Conservation (phyloP, 1,284 basidiomycete genomes). For the Ceratobasidium sp. region DNA sequence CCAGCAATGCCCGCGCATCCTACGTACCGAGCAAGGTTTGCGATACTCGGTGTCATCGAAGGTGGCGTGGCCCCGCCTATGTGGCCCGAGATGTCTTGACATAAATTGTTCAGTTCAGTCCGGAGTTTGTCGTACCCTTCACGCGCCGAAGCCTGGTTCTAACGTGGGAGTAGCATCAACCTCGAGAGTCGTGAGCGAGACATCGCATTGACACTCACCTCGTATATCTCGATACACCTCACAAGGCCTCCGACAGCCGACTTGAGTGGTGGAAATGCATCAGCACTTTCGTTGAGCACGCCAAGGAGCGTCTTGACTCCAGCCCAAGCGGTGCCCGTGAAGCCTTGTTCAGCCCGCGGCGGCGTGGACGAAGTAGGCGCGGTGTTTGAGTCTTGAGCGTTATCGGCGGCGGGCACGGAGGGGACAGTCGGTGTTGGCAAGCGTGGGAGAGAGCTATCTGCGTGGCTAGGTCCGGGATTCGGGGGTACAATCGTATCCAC, state of each 20-base stretch:
- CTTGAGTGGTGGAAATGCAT: not conserved
- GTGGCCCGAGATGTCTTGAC: not conserved
- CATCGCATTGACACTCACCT: not conserved
- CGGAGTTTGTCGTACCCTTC: not conserved
- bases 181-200: not conserved
- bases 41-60: not conserved
- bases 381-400: too few species aligned
- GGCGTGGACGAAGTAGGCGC: too few species aligned
- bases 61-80: not conserved
- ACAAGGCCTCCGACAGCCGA: not conserved
- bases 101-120: not conserved
- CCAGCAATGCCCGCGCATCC: too few species aligned
- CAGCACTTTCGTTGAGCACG: not conserved
- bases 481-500: too few species aligned
- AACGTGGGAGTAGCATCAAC: not conserved
- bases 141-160: not conserved
- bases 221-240: constrained; percentile 8
- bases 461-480: too few species aligned
- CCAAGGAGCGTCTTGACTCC: not conserved
- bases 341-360: too few species aligned
- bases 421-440: too few species aligned
- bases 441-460: too few species aligned
- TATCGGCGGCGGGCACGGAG: too few species aligned
- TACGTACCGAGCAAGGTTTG: not conserved
- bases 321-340: not conserved